Percentiles rank a stretch among this genome's conserved stretches.
phyloP scores from a whole-genome alignment of 2,329 filamentous ascomycete species.

The Verticillium nonalfalfae region DNA sequence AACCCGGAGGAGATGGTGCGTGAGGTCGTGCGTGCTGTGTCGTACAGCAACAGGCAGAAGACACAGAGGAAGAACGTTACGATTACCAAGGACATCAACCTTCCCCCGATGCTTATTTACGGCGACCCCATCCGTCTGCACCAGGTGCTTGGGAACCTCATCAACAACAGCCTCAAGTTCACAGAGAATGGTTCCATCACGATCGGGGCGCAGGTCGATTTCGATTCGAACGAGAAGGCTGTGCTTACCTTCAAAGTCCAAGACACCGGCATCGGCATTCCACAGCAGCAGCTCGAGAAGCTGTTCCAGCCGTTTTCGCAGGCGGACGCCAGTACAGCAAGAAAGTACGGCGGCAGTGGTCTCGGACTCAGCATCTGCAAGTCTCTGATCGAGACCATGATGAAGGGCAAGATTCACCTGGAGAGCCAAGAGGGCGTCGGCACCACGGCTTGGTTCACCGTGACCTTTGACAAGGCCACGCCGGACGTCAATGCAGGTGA shows the following conservation, averaged over 20 bases:
- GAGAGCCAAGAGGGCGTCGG: constrained; percentile 69
- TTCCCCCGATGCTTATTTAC: constrained; percentile 67
- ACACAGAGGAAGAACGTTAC: constrained; percentile 56
- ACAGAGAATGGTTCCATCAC: constrained; percentile 82
- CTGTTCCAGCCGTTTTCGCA: constrained; percentile 91
- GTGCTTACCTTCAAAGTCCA: constrained; percentile 78
- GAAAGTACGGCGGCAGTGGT: constrained; percentile 88
- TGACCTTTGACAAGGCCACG: constrained; percentile 79
- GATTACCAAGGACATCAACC: constrained; percentile 63
- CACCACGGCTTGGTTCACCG: constrained; percentile 70
- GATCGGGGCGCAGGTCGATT: constrained; percentile 67
- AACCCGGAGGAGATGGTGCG: constrained; percentile 62
- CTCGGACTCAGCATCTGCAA: constrained; percentile 92
- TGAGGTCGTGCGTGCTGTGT: constrained; percentile 59
- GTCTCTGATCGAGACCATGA: constrained; percentile 85
- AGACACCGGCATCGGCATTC: constrained; percentile 89
- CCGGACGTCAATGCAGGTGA: constrained; percentile 53
- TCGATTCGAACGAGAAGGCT: constrained; percentile 63
- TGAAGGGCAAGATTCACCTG: constrained; percentile 78
- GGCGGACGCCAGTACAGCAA: constrained; percentile 81
- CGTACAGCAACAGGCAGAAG: constrained; percentile 60
- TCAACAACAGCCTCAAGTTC: constrained; percentile 92
- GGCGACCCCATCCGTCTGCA: constrained; percentile 62
- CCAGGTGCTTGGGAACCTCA: constrained; percentile 72
- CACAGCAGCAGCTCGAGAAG: constrained; percentile 72